Percentiles rank a stretch among this genome's conserved stretches.
phyloP scores from a whole-genome alignment of 1,284 basidiomycete genomes.

The Paramarasmius palmivorus region DNA sequence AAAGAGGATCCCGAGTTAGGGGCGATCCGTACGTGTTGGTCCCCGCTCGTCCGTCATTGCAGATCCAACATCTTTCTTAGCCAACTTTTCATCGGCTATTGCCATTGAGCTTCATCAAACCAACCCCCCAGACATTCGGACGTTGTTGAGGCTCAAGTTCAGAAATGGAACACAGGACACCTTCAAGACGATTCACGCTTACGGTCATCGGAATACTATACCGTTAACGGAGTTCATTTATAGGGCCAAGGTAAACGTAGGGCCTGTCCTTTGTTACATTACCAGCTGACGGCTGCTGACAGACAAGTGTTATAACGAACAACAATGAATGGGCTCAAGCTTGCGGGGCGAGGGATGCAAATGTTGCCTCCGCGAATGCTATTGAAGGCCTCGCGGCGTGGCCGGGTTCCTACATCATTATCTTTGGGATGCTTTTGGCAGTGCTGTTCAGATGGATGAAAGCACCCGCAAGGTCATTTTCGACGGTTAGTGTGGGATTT shows the following conservation, averaged over 20 bases:
- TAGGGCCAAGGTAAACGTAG: background rate
- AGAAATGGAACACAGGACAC: background rate
- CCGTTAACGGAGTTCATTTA: conserved; percentile 3
- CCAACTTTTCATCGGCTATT: background rate
- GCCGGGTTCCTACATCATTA: no score
- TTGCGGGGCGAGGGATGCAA: no score
- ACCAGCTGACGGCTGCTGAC: background rate
- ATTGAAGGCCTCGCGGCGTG: no score
- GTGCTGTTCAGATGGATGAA: no score
- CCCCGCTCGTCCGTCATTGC: no score
- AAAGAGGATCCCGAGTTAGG: background rate
- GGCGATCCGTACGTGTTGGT: background rate
- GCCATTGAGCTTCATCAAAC: background rate
- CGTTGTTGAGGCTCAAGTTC: background rate
- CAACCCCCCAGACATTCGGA: background rate
- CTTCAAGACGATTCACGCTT: background rate
- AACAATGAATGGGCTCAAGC: no score
- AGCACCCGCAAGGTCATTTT: no score
- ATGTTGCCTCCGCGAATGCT: no score
- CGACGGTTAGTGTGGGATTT: no score
- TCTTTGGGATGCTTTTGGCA: no score
- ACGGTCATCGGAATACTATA: background rate
- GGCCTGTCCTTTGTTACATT: background rate
- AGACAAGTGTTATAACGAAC: no score
- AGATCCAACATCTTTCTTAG: background rate